Percentiles rank a stretch among this genome's conserved stretches.
These are phyloP conservation scores for Eimeria nieschulzi DNA, from an alignment of 169 alveolate species.

Conservation along the genomic window DNA sequence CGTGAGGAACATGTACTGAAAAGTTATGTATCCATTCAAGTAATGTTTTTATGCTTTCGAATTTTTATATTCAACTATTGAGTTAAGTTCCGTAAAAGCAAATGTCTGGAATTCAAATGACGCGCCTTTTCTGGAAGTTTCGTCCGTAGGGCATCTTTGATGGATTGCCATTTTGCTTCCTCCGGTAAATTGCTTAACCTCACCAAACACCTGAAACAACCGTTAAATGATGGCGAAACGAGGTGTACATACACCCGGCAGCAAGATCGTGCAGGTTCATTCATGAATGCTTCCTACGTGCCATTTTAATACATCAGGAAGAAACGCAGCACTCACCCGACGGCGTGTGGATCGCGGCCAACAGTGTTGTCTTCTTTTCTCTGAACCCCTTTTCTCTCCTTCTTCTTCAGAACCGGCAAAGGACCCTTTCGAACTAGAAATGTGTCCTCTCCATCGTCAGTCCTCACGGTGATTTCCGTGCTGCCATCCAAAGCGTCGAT, in stretches of 20 bases:
- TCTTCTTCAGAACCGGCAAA: slow-evolving; percentile 15
- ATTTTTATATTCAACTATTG: background rate
- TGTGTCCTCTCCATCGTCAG: background rate
- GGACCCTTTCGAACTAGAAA: slow-evolving; percentile 1
- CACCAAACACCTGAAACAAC: slow-evolving; percentile 4
- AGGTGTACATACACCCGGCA: no score
- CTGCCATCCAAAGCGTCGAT: slow-evolving; percentile 28
- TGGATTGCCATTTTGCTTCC: slow-evolving; percentile 33
- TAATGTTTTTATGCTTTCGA: no score
- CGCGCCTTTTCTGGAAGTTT: slow-evolving; percentile 40
- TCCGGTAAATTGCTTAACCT: slow-evolving; percentile 18
- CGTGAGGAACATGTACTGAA: no score
- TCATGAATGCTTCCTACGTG: no score
- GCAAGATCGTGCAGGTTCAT: no score
- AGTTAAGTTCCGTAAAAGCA: background rate
- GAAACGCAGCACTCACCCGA: slow-evolving; percentile 31
- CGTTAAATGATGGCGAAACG: background rate
- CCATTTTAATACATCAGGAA: background rate
- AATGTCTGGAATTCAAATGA: background rate
- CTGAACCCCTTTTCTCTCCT: background rate
- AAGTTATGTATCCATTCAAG: background rate
- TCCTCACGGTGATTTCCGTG: background rate
- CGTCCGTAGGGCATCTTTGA: slow-evolving; percentile 44
- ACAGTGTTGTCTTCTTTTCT: background rate
- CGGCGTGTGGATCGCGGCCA: slow-evolving; percentile 61